A percentile compares a stretch with the other conserved stretches of the same genome.
Conservation (phyloP, 805 yeast genomes). For the Starmerella roubikii region DNA sequence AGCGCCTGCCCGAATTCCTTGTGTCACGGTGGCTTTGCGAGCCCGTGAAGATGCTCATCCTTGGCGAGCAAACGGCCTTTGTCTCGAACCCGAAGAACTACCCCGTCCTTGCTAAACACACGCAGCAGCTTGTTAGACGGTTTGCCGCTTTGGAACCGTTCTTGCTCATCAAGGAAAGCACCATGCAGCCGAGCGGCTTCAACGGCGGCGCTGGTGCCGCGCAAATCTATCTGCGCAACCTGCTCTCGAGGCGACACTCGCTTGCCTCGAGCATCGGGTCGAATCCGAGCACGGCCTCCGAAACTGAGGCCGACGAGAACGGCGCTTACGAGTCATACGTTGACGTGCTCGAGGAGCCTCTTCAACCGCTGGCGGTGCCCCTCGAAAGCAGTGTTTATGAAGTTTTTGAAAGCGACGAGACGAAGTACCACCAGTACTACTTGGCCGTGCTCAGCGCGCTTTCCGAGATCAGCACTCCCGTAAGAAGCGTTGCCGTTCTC, state of each 20-base stretch:
- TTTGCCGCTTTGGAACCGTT: slow-evolving; percentile 33
- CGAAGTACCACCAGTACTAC: slow-evolving; percentile 57
- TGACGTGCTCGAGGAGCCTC: slow-evolving; percentile 43
- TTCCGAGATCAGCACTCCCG: slow-evolving; percentile 19
- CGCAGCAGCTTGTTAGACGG: slow-evolving; percentile 37
- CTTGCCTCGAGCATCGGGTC: slow-evolving; percentile 1
- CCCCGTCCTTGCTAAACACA: slow-evolving; percentile 50
- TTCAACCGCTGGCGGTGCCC: slow-evolving; percentile 54
- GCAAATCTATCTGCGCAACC: slow-evolving; percentile 33
- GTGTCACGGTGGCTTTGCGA: slow-evolving; percentile 54
- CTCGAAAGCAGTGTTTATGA: slow-evolving; percentile 49
- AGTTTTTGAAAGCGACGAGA: slow-evolving; percentile 54
- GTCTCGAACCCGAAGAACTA: slow-evolving; percentile 45
- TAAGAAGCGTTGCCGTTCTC: slow-evolving; percentile 44
- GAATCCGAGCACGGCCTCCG: neutral
- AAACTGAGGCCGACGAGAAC: too few species aligned
- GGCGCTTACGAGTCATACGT: slow-evolving; percentile 16
- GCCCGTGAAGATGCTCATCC: slow-evolving; percentile 44
- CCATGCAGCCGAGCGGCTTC: slow-evolving; percentile 28
- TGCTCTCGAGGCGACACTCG: slow-evolving; percentile 18
- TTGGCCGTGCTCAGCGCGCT: slow-evolving; percentile 49
- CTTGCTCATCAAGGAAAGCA: slow-evolving; percentile 35
- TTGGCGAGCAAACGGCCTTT: slow-evolving; percentile 41
- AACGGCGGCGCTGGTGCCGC: slow-evolving; percentile 30
- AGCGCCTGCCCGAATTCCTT: slow-evolving; percentile 37